These are phyloP conservation scores for Gastrolobium villosum DNA, from an alignment of 306 rosid species.

Conservation along the genomic window DNA sequence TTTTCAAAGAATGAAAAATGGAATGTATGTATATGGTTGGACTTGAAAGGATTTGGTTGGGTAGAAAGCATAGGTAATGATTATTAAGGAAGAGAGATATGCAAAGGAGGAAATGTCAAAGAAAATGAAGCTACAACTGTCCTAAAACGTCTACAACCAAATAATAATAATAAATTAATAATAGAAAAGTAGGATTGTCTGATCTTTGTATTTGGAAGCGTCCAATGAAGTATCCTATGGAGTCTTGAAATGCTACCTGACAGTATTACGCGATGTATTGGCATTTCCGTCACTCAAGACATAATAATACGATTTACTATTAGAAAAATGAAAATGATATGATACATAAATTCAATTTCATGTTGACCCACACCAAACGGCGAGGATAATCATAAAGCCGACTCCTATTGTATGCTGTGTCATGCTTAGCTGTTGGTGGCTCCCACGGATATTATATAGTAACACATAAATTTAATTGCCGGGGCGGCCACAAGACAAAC, in stretches of 20 bases:
- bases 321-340: neutral
- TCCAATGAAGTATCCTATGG: constrained; percentile 4
- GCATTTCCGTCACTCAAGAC: constrained; percentile 40
- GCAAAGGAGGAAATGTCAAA: constrained; percentile 40
- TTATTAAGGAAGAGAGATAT: constrained; percentile 17
- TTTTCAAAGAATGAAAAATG: constrained; percentile 7
- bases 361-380: constrained; percentile 27
- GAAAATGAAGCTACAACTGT: constrained; percentile 46
- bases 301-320: constrained; percentile 32
- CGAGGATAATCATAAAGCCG: constrained; percentile 24
- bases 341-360: constrained; percentile 22
- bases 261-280: constrained; percentile 26
- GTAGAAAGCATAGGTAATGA: constrained; percentile 8
- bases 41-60: neutral
- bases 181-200: constrained; percentile 1
- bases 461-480: constrained; percentile 16
- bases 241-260: constrained; percentile 1
- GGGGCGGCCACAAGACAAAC: neutral
- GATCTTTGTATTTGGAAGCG: neutral
- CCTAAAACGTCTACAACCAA: constrained; percentile 11
- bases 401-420: constrained; percentile 44
- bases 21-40: neutral
- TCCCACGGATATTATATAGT: constrained; percentile 44
- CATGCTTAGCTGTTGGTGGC: constrained; percentile 46
- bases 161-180: neutral